These are phyloP conservation scores for Neopestalotiopsis sp. DNA, from an alignment of 2,329 filamentous ascomycete genomes.

Conservation along the genomic window DNA sequence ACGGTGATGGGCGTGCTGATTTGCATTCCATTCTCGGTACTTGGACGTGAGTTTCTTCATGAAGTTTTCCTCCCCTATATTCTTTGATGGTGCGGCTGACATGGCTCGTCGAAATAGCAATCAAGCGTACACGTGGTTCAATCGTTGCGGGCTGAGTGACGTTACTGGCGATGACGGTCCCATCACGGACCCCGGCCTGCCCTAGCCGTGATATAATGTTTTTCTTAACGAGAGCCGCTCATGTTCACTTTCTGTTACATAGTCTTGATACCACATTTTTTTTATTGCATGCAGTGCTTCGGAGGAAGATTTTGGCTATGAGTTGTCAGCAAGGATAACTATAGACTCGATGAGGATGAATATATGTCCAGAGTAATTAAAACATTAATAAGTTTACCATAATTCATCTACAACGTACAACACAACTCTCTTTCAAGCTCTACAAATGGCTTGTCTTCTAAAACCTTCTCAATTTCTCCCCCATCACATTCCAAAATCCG, in stretches of 20 bases:
- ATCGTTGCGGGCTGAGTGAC: neutral
- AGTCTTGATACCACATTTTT: no score
- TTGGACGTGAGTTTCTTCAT: neutral
- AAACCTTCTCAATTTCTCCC: no score
- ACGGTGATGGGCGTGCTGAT: conserved; percentile 34
- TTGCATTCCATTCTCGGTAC: conserved; percentile 23
- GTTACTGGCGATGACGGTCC: neutral
- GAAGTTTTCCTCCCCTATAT: neutral
- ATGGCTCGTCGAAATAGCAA: neutral
- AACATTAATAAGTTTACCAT: no score
- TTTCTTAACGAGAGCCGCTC: no score
- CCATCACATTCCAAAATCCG: neutral
- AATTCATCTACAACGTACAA: no score
- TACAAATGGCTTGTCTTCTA: neutral
- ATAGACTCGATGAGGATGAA: no score
- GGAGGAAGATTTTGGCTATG: no score
- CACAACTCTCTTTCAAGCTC: no score
- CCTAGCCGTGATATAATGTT: neutral
- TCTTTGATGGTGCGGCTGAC: neutral
- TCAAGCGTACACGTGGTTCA: conserved; percentile 3
- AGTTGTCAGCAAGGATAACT: no score
- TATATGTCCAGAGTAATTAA: no score
- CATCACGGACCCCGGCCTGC: neutral
- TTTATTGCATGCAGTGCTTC: no score
- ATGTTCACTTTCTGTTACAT: no score